phyloP scores from a whole-genome alignment of 2,329 filamentous ascomycete genomes.

The Camptophora hylomeconis region DNA sequence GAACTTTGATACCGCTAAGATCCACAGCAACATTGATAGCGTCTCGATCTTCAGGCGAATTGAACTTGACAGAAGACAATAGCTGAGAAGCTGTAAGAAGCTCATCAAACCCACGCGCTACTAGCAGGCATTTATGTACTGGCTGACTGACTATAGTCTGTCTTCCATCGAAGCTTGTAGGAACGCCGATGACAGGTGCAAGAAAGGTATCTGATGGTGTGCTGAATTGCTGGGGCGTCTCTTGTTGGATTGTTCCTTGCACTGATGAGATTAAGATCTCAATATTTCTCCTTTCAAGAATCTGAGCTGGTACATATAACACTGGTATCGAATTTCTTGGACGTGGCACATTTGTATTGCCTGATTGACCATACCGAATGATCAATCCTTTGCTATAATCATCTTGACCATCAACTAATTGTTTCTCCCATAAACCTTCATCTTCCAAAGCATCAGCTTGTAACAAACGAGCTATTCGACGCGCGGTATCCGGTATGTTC shows the following conservation, averaged over 20 bases:
- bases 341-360: conserved; percentile 30
- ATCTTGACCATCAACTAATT: conserved; percentile 39
- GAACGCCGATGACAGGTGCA: conserved; percentile 62
- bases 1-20: conserved; percentile 28
- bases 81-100: conserved; percentile 33
- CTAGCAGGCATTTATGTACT: conserved; percentile 67
- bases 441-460: conserved; percentile 56
- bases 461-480: conserved; percentile 52
- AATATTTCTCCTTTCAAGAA: conserved; percentile 43
- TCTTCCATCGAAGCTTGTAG: conserved; percentile 48
- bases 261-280: conserved; percentile 47
- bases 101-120: conserved; percentile 60
- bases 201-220: conserved; percentile 50
- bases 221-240: conserved; percentile 31
- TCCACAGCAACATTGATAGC: conserved; percentile 46
- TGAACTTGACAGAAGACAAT: conserved; percentile 22
- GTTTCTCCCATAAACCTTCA: conserved; percentile 53
- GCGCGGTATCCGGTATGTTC: conserved; percentile 36
- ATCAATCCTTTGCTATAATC: conserved; percentile 44
- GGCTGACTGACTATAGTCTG: conserved; percentile 61
- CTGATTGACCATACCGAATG: conserved; percentile 44
- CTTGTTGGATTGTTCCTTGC: conserved; percentile 6
- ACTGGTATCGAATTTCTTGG: conserved; percentile 40
- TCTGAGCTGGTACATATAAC: conserved; percentile 41
- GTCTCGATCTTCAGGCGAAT: conserved; percentile 25